These are phyloP conservation scores for Zoysia pacifica DNA, from an alignment of 176 grass and related monocot species.

Conservation along the genomic window DNA sequence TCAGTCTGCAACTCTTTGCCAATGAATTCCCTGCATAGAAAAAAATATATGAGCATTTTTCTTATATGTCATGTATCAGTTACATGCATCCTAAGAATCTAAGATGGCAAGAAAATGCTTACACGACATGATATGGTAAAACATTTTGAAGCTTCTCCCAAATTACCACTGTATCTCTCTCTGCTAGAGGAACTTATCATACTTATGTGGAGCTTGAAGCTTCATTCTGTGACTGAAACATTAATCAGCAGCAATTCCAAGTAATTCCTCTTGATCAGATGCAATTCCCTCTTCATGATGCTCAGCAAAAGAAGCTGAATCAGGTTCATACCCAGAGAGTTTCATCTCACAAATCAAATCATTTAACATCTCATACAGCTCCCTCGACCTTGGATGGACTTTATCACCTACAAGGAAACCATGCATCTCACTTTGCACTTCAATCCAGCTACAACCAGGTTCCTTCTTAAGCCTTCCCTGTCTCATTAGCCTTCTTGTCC, in stretches of 20 bases:
- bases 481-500: constrained; percentile 68
- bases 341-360: constrained; percentile 80
- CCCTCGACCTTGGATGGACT: constrained; percentile 55
- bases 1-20: background rate
- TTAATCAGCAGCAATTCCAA: constrained; percentile 25
- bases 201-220: background rate
- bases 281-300: constrained; percentile 43
- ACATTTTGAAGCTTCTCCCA: background rate
- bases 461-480: constrained; percentile 72
- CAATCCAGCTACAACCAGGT: constrained; percentile 92
- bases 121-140: constrained; percentile 2
- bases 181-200: background rate
- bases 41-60: background rate
- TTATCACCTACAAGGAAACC: constrained; percentile 75
- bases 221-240: constrained; percentile 22
- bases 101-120: constrained; percentile 26
- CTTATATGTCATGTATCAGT: background rate
- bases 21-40: background rate
- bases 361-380: constrained; percentile 69
- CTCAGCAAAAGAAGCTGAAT: constrained; percentile 39
- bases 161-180: constrained; percentile 11
- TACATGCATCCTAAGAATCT: constrained; percentile 17
- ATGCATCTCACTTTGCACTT: constrained; percentile 70
- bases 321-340: constrained; percentile 52
- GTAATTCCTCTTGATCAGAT: constrained; percentile 37